Evolutionary conservation across 352 stramenopile species (phyloP).

Genomic region (Pythium periplocum): DNA sequence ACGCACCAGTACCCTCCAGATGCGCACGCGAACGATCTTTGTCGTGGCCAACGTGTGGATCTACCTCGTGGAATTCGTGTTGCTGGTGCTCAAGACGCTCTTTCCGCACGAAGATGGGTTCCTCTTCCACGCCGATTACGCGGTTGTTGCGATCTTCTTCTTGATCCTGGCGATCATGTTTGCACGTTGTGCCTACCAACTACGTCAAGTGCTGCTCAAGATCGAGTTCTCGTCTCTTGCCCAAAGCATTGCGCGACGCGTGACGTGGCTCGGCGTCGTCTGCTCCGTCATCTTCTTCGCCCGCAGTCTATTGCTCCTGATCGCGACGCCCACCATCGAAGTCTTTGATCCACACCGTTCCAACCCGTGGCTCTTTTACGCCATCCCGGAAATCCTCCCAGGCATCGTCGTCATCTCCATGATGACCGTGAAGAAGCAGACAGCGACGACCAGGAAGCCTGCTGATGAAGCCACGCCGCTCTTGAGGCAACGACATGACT

Average conservation of each 20-base stretch:
- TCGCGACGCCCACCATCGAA: conserved; percentile 61
- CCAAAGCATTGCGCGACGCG: conserved; percentile 37
- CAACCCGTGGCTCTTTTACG: conserved; percentile 76
- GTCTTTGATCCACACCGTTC: conserved; percentile 68
- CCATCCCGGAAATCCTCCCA: conserved; percentile 63
- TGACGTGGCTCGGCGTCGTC: conserved; percentile 54
- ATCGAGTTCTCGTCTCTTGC: conserved; percentile 74
- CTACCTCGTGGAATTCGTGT: conserved; percentile 64
- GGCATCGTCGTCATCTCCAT: conserved; percentile 69
- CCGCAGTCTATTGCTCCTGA: conserved; percentile 51
- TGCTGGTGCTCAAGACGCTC: conserved; percentile 67
- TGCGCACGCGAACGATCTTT: conserved; percentile 56
- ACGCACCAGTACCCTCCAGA: conserved; percentile 37
- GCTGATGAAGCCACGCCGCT: conserved; percentile 42
- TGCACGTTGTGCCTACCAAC: conserved; percentile 40
- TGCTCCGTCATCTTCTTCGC: conserved; percentile 54
- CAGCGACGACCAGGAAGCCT: conserved; percentile 16
- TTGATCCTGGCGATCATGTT: conserved; percentile 67
- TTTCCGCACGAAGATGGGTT: conserved; percentile 57
- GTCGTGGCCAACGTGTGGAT: conserved; percentile 82
- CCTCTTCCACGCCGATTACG: conserved; percentile 69
- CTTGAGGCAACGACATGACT: conserved; percentile 26
- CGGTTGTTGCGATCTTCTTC: conserved; percentile 70
- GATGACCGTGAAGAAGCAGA: conserved; percentile 65
- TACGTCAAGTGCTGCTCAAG: conserved; percentile 52